Evolutionary conservation across 2,329 filamentous ascomycete genomes (phyloP).

Genomic region (Penicillium occitanis): DNA sequence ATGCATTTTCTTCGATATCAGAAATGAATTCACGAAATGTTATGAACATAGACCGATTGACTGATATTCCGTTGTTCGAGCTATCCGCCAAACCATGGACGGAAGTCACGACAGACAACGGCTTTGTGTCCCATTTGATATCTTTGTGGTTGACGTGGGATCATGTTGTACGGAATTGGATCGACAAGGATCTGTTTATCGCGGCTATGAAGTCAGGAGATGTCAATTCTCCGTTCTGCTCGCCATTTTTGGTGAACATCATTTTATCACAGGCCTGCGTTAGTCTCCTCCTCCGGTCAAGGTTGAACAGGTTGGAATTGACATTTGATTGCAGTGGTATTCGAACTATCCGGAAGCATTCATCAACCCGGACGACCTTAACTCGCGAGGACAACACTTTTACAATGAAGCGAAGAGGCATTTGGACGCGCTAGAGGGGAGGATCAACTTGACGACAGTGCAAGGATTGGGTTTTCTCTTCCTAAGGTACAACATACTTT

Average conservation of each 20-base stretch:
- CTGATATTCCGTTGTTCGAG: constrained; percentile 22
- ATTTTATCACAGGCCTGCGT: constrained; percentile 37
- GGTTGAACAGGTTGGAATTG: background rate
- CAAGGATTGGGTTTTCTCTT: constrained; percentile 31
- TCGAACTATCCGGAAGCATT: constrained; percentile 32
- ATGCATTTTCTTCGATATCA: background rate
- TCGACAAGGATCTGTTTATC: constrained; percentile 34
- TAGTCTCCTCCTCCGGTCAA: constrained; percentile 20
- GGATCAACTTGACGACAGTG: constrained; percentile 29
- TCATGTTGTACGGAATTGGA: constrained; percentile 31
- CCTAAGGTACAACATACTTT: background rate
- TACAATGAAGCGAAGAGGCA: constrained; percentile 32
- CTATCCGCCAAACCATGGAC: constrained; percentile 34
- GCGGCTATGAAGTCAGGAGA: constrained; percentile 31
- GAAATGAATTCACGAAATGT: background rate
- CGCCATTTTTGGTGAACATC: constrained; percentile 38
- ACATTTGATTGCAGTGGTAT: constrained; percentile 21
- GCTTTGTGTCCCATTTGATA: constrained; percentile 35
- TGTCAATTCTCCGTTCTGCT: constrained; percentile 32
- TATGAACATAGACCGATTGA: constrained; percentile 24
- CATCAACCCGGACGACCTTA: constrained; percentile 27
- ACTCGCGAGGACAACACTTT: constrained; percentile 31
- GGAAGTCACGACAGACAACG: constrained; percentile 31
- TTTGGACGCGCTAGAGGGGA: constrained; percentile 29
- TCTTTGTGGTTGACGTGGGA: constrained; percentile 38